phyloP scores from a whole-genome alignment of 345 rosid genomes.

The Clausena lansium region DNA sequence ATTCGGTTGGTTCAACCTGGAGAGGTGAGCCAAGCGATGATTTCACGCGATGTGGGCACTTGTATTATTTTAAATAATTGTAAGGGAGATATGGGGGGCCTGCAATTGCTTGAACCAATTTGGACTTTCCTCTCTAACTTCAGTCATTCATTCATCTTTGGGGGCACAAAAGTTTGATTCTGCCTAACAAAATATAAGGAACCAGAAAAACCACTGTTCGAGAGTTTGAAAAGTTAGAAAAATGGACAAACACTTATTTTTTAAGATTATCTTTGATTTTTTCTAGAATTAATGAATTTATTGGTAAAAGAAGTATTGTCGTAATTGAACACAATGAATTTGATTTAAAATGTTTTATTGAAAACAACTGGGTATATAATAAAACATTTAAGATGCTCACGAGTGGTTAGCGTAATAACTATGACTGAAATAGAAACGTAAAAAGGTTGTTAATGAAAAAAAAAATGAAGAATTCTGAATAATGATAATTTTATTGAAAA shows the following conservation, averaged over 20 bases:
- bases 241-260: background rate
- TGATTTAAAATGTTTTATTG: background rate
- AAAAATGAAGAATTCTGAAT: no score
- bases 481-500: no score
- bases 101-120: background rate
- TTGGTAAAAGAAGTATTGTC: background rate
- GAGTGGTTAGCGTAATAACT: no score
- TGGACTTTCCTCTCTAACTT: background rate
- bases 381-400: no score
- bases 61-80: background rate
- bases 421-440: no score
- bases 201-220: background rate
- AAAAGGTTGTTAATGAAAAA: no score
- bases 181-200: background rate
- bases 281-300: background rate
- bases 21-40: background rate
- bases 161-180: background rate
- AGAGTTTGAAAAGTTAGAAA: background rate
- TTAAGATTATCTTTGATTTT: background rate
- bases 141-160: background rate
- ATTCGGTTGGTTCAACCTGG: background rate
- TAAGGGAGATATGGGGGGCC: background rate
- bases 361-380: no score
- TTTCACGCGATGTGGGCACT: background rate
- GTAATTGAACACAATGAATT: background rate